Evolutionary conservation across 1,139 yeast species (phyloP).

Genomic region (Keqinozyma sinolaborantium): DNA sequence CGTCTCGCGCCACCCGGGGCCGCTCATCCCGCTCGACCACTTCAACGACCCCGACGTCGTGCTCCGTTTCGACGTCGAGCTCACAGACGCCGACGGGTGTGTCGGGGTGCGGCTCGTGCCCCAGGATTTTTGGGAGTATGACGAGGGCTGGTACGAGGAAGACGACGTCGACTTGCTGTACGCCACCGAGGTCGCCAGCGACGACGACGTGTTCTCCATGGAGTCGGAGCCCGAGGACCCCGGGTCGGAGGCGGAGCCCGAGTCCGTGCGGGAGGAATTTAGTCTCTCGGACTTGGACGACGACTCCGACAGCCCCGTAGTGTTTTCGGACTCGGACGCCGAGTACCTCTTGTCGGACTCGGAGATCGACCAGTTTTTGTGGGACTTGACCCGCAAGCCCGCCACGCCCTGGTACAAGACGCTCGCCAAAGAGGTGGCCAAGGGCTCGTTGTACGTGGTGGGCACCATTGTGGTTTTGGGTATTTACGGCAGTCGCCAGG

Average conservation of each 20-base stretch:
- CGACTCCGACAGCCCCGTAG: not conserved
- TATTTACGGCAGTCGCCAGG: conserved; percentile 24
- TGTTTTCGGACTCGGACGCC: not conserved
- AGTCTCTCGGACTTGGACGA: conserved; percentile 1
- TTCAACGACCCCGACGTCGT: conserved; percentile 24
- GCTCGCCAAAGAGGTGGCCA: conserved; percentile 29
- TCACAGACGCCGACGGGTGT: conserved; percentile 6
- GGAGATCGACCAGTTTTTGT: not conserved
- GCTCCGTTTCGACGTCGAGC: conserved; percentile 17
- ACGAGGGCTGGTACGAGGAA: conserved; percentile 1
- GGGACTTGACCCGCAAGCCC: not conserved
- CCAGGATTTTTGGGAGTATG: conserved; percentile 1
- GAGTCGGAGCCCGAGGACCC: conserved; percentile 6
- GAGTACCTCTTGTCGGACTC: not conserved
- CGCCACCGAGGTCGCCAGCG: conserved; percentile 3
- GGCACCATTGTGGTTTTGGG: conserved; percentile 40
- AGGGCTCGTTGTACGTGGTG: conserved; percentile 30
- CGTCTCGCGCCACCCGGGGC: conserved; percentile 2
- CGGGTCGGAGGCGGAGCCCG: conserved; percentile 6
- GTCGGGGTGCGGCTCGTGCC: conserved; percentile 1
- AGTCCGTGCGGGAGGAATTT: conserved; percentile 5
- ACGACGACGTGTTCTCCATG: conserved; percentile 5
- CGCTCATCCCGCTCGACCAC: conserved; percentile 16
- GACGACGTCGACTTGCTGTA: not conserved
- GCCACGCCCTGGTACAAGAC: conserved; percentile 11